Percentiles rank a stretch among this genome's conserved stretches.
These are phyloP conservation scores for Lithocarpus polystachyus DNA, from an alignment of 306 rosid genomes.

Conservation along the genomic window DNA sequence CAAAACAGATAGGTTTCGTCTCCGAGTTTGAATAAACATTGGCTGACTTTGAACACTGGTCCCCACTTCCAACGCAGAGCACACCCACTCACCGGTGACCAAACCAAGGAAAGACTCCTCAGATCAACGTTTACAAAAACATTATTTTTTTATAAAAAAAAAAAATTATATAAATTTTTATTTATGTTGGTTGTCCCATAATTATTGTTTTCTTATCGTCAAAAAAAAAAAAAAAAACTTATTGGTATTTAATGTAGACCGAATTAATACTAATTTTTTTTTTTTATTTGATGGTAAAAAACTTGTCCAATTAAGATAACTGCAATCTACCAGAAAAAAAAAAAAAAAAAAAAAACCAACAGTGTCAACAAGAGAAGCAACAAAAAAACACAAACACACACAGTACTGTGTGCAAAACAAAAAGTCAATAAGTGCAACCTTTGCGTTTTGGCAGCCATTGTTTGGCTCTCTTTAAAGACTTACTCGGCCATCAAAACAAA, in stretches of 20 bases:
- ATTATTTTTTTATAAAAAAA: too few relatives aligned
- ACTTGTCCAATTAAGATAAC: rapidly evolving
- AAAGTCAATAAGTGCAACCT: slow-evolving; percentile 78
- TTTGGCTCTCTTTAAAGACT: slow-evolving; percentile 29
- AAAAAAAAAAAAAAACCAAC: slow-evolving; percentile 7
- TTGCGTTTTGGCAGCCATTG: slow-evolving; percentile 39
- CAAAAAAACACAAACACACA: background rate
- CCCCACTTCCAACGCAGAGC: background rate
- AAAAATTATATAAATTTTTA: too few relatives aligned
- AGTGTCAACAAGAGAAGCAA: slow-evolving; percentile 22
- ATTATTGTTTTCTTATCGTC: too few relatives aligned
- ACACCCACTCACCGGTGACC: background rate
- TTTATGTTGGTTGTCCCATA: too few relatives aligned
- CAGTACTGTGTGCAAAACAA: slow-evolving; percentile 24
- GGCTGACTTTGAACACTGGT: background rate
- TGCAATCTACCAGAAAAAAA: background rate
- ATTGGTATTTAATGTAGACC: too few relatives aligned
- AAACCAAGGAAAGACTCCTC: background rate
- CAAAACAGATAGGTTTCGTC: background rate
- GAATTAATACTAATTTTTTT: too few relatives aligned
- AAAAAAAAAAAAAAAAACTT: too few relatives aligned
- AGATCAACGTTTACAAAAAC: background rate
- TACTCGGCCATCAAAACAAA: background rate
- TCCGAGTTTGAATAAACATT: background rate
- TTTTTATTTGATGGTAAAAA: too few relatives aligned